Evolutionary conservation across 2,329 filamentous ascomycete species (phyloP).

Genomic region (Nothophoma quercina): DNA sequence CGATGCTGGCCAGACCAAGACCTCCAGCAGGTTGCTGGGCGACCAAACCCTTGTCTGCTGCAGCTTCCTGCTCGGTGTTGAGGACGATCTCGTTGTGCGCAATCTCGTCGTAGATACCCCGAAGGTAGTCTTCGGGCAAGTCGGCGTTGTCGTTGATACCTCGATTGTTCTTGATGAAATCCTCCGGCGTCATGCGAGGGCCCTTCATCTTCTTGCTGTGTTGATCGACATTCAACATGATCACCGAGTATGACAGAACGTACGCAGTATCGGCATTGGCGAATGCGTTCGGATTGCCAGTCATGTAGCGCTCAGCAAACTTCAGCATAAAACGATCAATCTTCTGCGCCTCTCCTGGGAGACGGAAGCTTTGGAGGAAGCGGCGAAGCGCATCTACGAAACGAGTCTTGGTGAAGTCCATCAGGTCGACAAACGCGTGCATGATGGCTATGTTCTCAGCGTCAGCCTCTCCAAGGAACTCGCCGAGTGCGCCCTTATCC

Average conservation of each 20-base stretch:
- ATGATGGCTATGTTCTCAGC: slow-evolving; percentile 94
- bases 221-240: slow-evolving; percentile 93
- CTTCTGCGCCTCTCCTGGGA: slow-evolving; percentile 96
- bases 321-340: slow-evolving; percentile 99
- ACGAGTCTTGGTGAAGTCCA: slow-evolving; percentile 90
- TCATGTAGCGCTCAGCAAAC: slow-evolving; percentile 94
- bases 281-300: slow-evolving; percentile 94
- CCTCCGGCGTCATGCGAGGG: slow-evolving; percentile 90
- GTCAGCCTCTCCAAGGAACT: slow-evolving; percentile 94
- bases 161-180: slow-evolving; percentile 99
- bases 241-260: slow-evolving; percentile 93
- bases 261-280: slow-evolving; percentile 98
- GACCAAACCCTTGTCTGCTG: slow-evolving; percentile 75
- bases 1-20: slow-evolving; percentile 77
- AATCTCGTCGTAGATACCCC: slow-evolving; percentile 92
- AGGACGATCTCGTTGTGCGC: slow-evolving; percentile 90
- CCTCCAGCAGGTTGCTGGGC: slow-evolving; percentile 67
- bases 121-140: slow-evolving; percentile 89
- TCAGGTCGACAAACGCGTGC: slow-evolving; percentile 95
- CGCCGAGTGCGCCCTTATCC: slow-evolving; percentile 91
- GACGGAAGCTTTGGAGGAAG: slow-evolving; percentile 91
- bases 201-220: slow-evolving; percentile 86
- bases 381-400: slow-evolving; percentile 92
- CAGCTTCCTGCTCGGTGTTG: slow-evolving; percentile 87
- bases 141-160: slow-evolving; percentile 98